Evolutionary conservation across 2,329 filamentous ascomycete species (phyloP), one percentile per base, ranked within the genome.

Genomic region (Neopestalotiopsis rosae): DNA sequence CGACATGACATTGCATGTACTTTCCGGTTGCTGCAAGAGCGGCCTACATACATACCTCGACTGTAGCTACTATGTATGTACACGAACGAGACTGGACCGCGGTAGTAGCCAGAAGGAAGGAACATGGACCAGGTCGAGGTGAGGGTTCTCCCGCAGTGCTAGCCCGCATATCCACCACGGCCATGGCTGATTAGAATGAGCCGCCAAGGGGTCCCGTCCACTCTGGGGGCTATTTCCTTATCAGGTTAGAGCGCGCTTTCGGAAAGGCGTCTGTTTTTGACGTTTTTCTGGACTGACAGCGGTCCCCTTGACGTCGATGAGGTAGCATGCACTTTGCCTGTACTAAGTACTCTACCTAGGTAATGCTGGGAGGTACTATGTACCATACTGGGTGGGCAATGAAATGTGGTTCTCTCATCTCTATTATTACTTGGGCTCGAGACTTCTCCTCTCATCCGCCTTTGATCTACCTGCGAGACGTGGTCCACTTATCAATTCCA

Each of bases 371-470:
- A 28, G 24, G 42, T 49, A 49, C 42, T 24, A 17, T 7, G 45
- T 52, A n/a, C 45, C 45, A 52, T 52, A 52, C n/a, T 52, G 45
- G 45, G 45, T 52, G 45, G 45, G 45, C 45, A 52, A 52, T 52
- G 45, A 52, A 52, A 52, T 52, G 45, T 52, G 45, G 45, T 20
- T 52, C 45, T 17, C 6, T 52, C 45, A 52, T 52, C 45, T 52
- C 45, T 52, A n/a, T 52, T 52, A 52, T 52, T 52, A 52, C 34
- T 24, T 52, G 45, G 45, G 45, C 45, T 52, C n/a, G n/a, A 52
- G n/a, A 52, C 45, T 4, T 52, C 45, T 52, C 45, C 45, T 52
- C 45, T 24, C 45, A 52, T 52, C 45, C 45, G n/a, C n/a, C 45
- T 52, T 6, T 52, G 45, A 52, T 52, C 45, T n/a, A n/a, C 45